phyloP scores from a whole-genome alignment of 192 early-diverging fungal species.

The Polychytrium aggregatum region DNA sequence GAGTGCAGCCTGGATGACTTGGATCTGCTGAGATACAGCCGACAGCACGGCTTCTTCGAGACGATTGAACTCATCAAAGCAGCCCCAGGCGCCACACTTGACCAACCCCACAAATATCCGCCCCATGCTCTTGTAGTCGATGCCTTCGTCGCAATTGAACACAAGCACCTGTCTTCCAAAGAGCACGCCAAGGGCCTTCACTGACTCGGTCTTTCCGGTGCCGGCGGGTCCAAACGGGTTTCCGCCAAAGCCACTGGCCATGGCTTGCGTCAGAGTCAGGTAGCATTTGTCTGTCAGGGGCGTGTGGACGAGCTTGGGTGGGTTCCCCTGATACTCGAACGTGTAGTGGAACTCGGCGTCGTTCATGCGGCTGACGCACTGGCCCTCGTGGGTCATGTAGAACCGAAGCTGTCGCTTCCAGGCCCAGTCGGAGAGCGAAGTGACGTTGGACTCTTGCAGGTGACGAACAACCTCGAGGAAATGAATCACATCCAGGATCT shows the following conservation, averaged over 20 bases:
- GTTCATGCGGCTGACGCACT: conserved; percentile 37
- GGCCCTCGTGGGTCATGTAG: conserved; percentile 17
- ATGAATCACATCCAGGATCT: conserved; percentile 49
- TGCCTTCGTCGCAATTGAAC: conserved; percentile 55
- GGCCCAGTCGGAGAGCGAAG: conserved; percentile 25
- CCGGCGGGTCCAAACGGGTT: conserved; percentile 55
- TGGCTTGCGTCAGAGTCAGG: conserved; percentile 47
- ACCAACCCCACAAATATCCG: conserved; percentile 50
- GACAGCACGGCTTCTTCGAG: conserved; percentile 48
- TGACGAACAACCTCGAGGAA: conserved; percentile 43
- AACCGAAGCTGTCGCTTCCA: conserved; percentile 45
- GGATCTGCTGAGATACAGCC: conserved; percentile 52
- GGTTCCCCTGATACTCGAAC: conserved; percentile 51
- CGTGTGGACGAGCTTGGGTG: conserved; percentile 46
- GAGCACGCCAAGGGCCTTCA: conserved; percentile 42
- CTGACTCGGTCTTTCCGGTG: conserved; percentile 50
- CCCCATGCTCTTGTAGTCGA: conserved; percentile 55
- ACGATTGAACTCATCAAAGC: conserved; percentile 54
- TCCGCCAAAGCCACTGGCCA: conserved; percentile 48
- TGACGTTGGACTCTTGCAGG: conserved; percentile 25
- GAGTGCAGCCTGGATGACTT: conserved; percentile 44
- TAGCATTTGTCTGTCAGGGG: conserved; percentile 51
- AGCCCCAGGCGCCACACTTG: conserved; percentile 54
- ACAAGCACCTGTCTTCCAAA: conserved; percentile 50
- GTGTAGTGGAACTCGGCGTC: conserved; percentile 42